Percentiles rank a stretch among this genome's conserved stretches.
phyloP scores from a whole-genome alignment of 345 rosid species.

The Durio zibethinus region DNA sequence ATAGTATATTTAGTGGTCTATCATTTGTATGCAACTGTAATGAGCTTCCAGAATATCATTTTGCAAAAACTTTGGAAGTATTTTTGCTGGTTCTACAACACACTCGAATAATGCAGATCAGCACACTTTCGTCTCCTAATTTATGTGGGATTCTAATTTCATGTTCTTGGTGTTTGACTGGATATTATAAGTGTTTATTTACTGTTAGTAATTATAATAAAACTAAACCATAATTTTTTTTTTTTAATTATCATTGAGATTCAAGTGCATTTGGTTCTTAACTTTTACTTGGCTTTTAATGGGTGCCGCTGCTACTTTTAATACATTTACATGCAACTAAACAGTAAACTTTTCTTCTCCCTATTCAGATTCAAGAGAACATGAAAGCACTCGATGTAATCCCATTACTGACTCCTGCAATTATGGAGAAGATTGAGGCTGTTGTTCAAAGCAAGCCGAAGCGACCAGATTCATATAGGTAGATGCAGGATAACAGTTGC shows the following conservation, averaged over 20 bases:
- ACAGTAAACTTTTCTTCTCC: neutral
- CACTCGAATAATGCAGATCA: neutral
- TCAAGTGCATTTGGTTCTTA: neutral
- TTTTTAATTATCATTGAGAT: neutral
- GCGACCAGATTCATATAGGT: slow-evolving; percentile 82
- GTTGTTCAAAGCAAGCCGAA: slow-evolving; percentile 84
- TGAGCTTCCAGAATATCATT: neutral
- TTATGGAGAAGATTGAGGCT: slow-evolving; percentile 88
- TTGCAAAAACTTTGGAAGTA: neutral
- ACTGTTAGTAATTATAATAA: neutral
- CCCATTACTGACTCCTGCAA: slow-evolving; percentile 72
- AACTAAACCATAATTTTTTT: neutral
- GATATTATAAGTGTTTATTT: neutral
- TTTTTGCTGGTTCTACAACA: neutral
- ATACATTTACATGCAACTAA: neutral
- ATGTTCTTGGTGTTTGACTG: neutral
- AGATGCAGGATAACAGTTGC: slow-evolving; percentile 13
- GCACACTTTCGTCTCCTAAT: neutral
- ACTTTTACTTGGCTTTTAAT: neutral
- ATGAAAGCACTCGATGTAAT: slow-evolving; percentile 94
- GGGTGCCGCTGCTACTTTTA: neutral
- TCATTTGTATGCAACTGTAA: neutral
- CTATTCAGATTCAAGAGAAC: slow-evolving; percentile 83
- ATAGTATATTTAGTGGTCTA: neutral
- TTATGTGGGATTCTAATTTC: neutral